phyloP scores from a whole-genome alignment of 306 rosid genomes.

The Corylus americana region DNA sequence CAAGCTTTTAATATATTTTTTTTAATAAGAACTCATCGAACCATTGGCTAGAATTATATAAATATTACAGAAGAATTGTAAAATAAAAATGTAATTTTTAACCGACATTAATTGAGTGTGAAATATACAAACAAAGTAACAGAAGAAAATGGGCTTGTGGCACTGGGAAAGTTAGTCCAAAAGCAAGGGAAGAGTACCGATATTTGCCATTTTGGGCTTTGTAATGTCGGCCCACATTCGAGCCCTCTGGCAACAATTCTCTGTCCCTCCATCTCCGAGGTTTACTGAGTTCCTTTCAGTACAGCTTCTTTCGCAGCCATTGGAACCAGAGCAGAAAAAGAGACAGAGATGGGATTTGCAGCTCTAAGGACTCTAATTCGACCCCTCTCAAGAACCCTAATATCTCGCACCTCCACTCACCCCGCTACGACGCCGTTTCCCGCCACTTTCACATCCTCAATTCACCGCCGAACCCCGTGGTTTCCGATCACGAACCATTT shows the following conservation, averaged over 20 bases:
- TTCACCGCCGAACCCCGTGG: constrained; percentile 42
- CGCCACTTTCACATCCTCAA: constrained; percentile 23
- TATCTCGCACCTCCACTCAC: constrained; percentile 19
- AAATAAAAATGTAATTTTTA: too few relatives aligned
- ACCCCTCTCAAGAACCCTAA: constrained; percentile 49
- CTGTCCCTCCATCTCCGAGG: neutral
- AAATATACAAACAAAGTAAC: too few relatives aligned
- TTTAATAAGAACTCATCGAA: too few relatives aligned
- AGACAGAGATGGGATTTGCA: constrained; percentile 52
- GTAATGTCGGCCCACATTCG: neutral
- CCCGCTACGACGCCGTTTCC: constrained; percentile 17
- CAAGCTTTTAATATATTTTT: too few relatives aligned
- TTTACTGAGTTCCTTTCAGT: neutral
- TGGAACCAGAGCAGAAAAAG: neutral
- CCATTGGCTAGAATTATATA: too few relatives aligned
- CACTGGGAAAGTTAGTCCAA: neutral
- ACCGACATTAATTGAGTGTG: too few relatives aligned
- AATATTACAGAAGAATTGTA: too few relatives aligned
- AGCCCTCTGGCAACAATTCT: neutral
- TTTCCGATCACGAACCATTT: constrained; percentile 45
- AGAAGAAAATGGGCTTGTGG: too few relatives aligned
- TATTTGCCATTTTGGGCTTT: neutral
- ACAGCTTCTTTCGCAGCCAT: neutral
- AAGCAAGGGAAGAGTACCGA: neutral
- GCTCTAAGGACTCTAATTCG: constrained; percentile 52